Percentiles rank a stretch among this genome's conserved stretches.
These are phyloP conservation scores for Oryza glaberrima DNA, from an alignment of 176 grass and related monocot genomes.

Conservation along the genomic window DNA sequence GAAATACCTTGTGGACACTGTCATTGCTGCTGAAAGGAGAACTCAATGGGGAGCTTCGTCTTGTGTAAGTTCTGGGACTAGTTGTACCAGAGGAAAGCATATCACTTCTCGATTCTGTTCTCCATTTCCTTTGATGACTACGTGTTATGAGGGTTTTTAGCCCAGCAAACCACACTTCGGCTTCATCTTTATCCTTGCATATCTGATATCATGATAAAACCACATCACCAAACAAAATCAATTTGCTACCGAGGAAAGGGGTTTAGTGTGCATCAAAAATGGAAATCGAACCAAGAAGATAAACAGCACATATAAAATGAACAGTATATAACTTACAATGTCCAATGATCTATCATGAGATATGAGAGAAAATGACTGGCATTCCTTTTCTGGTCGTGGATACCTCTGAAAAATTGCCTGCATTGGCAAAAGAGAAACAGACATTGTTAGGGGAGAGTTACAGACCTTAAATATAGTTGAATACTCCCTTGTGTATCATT, in stretches of 20 bases:
- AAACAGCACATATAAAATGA: slow-evolving; percentile 18
- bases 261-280: slow-evolving; percentile 5
- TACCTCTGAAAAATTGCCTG: slow-evolving; percentile 89
- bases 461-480: slow-evolving; percentile 26
- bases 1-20: slow-evolving; percentile 66
- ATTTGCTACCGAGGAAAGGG: slow-evolving; percentile 7
- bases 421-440: slow-evolving; percentile 28
- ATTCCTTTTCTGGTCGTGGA: slow-evolving; percentile 88
- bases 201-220: slow-evolving; percentile 53
- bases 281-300: background rate
- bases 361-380: slow-evolving; percentile 90
- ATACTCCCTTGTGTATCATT: background rate
- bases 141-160: slow-evolving; percentile 83
- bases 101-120: slow-evolving; percentile 74
- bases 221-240: slow-evolving; percentile 1
- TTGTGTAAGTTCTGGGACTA: slow-evolving; percentile 76
- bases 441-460: slow-evolving; percentile 13
- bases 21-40: slow-evolving; percentile 82
- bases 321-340: slow-evolving; percentile 59
- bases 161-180: slow-evolving; percentile 92
- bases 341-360: slow-evolving; percentile 75
- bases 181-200: slow-evolving; percentile 95
- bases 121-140: slow-evolving; percentile 65
- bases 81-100: slow-evolving; percentile 68
- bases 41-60: slow-evolving; percentile 73